Evolutionary conservation across 2,329 filamentous ascomycete genomes (phyloP).

Genomic region (Huntiella savannae): DNA sequence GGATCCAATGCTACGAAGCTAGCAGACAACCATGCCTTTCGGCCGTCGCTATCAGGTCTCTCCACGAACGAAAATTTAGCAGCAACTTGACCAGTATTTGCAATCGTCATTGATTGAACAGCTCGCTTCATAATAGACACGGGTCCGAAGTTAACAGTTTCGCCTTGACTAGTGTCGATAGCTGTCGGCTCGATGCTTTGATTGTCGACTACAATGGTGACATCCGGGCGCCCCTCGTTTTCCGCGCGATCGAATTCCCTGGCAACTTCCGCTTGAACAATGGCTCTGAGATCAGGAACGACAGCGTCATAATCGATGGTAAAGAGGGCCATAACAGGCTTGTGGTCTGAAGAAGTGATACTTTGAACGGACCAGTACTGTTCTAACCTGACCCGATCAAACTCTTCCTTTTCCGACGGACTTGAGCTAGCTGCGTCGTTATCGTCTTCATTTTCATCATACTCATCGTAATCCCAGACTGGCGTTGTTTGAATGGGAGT

Average conservation of each 20-base stretch:
- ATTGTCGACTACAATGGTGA: slow-evolving; percentile 65
- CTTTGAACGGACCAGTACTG: slow-evolving; percentile 77
- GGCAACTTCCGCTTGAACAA: slow-evolving; percentile 70
- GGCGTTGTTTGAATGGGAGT: slow-evolving; percentile 19
- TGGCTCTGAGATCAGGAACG: slow-evolving; percentile 65
- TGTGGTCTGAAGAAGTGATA: slow-evolving; percentile 86
- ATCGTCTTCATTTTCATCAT: slow-evolving; percentile 7
- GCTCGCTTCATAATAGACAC: slow-evolving; percentile 50
- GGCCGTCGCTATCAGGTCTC: slow-evolving; percentile 31
- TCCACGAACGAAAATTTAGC: slow-evolving; percentile 69
- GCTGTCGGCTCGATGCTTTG: slow-evolving; percentile 17
- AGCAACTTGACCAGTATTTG: slow-evolving; percentile 72
- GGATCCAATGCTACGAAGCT: slow-evolving; percentile 33
- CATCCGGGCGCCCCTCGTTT: slow-evolving; percentile 67
- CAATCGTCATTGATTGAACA: slow-evolving; percentile 55
- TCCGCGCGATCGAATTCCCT: slow-evolving; percentile 76
- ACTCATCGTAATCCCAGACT: slow-evolving; percentile 10
- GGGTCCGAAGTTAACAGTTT: slow-evolving; percentile 61
- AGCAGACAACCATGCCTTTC: slow-evolving; percentile 51
- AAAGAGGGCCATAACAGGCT: slow-evolving; percentile 72
- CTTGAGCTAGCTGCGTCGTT: background rate
- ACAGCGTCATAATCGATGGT: slow-evolving; percentile 72
- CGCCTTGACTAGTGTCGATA: slow-evolving; percentile 19
- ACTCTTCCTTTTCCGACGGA: background rate
- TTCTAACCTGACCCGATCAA: slow-evolving; percentile 29